Evolutionary conservation across 306 rosid genomes (phyloP).

Genomic region (Lathyrus sativus): DNA sequence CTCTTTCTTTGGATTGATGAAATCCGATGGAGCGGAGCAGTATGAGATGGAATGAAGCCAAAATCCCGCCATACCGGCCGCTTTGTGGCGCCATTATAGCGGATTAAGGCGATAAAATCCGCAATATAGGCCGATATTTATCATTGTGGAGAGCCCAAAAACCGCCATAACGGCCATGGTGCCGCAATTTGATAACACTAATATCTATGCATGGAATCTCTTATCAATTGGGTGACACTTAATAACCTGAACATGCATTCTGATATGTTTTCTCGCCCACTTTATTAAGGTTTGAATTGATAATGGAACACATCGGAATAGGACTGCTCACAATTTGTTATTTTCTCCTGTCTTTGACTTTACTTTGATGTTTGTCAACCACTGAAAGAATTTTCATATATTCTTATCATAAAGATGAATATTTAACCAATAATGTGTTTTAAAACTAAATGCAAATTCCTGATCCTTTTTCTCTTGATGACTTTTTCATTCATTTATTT

Average conservation of each 20-base stretch:
- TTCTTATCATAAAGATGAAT: constrained; percentile 11
- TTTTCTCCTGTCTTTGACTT: neutral
- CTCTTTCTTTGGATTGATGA: too few relatives aligned
- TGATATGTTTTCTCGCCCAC: neutral
- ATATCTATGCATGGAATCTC: neutral
- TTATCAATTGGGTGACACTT: constrained; percentile 19
- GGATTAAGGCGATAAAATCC: too few relatives aligned
- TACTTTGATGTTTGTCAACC: constrained; percentile 23
- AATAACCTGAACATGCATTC: neutral
- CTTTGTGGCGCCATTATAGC: too few relatives aligned
- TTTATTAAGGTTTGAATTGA: neutral
- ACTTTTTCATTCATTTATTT: neutral
- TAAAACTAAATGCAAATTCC: constrained; percentile 23
- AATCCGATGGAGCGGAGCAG: too few relatives aligned
- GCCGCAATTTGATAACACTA: too few relatives aligned
- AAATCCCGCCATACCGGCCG: too few relatives aligned
- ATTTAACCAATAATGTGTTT: constrained; percentile 11
- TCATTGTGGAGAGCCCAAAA: too few relatives aligned
- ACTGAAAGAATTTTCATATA: neutral
- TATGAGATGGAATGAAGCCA: too few relatives aligned
- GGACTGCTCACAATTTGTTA: neutral
- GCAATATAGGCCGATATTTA: too few relatives aligned
- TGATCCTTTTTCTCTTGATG: too few relatives aligned
- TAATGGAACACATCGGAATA: neutral
- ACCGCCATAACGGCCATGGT: too few relatives aligned